A percentile compares a stretch with the other conserved stretches of the same genome.
Conservation (phyloP, 306 rosid species). For the Rosa lucieae region DNA sequence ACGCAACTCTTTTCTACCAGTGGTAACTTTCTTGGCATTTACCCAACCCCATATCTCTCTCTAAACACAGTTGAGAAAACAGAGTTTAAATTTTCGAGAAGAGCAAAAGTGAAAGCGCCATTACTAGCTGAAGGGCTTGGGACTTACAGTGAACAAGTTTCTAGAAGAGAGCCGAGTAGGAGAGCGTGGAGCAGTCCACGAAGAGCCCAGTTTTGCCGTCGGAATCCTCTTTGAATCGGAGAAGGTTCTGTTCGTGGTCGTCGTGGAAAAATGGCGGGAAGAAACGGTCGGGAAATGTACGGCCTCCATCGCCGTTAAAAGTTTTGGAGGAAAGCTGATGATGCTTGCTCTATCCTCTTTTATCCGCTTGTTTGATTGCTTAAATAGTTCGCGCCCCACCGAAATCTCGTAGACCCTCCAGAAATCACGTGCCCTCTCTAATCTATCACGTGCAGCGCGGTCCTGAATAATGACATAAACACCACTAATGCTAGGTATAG, state of each 20-base stretch:
- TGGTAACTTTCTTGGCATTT: slow-evolving; percentile 49
- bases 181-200: slow-evolving; percentile 39
- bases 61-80: slow-evolving; percentile 41
- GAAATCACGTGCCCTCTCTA: not conserved
- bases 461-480: too few species aligned
- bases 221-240: slow-evolving; percentile 36
- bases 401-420: not conserved
- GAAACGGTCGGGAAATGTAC: slow-evolving; percentile 56
- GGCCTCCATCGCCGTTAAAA: slow-evolving; percentile 58
- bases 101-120: not conserved
- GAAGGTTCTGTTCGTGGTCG: slow-evolving; percentile 29
- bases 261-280: slow-evolving; percentile 65
- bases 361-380: not conserved
- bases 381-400: not conserved
- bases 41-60: slow-evolving; percentile 87
- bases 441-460: too few species aligned
- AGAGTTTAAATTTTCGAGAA: not conserved
- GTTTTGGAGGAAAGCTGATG: slow-evolving; percentile 5
- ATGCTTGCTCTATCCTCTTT: slow-evolving; percentile 6
- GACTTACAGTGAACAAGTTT: slow-evolving; percentile 71
- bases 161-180: slow-evolving; percentile 55
- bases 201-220: slow-evolving; percentile 36
- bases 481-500: too few species aligned
- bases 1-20: slow-evolving; percentile 41
- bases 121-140: not conserved